phyloP scores from a whole-genome alignment of 2,329 filamentous ascomycete species.

The Harringtonia lauricola region DNA sequence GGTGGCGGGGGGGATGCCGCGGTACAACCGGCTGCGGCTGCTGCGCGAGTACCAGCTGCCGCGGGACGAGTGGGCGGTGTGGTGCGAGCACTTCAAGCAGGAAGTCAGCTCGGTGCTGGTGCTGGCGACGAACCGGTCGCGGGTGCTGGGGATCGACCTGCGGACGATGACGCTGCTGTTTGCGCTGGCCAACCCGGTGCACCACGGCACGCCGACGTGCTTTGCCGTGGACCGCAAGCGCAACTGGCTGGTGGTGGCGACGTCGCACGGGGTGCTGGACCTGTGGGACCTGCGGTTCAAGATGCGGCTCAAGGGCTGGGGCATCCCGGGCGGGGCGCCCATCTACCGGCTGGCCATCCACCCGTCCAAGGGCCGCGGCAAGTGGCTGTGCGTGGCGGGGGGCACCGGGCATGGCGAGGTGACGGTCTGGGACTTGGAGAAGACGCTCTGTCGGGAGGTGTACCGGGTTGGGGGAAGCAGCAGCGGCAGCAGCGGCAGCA shows the following conservation, averaged over 20 bases:
- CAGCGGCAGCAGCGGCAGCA: not conserved
- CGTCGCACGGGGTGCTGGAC: constrained; percentile 83
- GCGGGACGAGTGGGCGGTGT: constrained; percentile 65
- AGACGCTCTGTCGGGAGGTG: constrained; percentile 76
- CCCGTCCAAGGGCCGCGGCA: constrained; percentile 65
- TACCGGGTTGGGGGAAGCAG: constrained; percentile 47
- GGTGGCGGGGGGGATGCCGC: constrained; percentile 19
- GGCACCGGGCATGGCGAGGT: constrained; percentile 82
- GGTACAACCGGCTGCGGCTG: constrained; percentile 67
- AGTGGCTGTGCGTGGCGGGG: constrained; percentile 80
- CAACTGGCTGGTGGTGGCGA: constrained; percentile 86
- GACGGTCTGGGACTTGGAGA: constrained; percentile 92
- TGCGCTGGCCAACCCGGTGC: constrained; percentile 72
- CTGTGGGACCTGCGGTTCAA: constrained; percentile 97
- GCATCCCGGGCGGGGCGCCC: constrained; percentile 66
- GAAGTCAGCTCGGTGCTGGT: constrained; percentile 75
- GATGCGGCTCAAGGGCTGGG: constrained; percentile 79
- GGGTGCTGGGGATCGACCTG: constrained; percentile 75
- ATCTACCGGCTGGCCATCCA: constrained; percentile 74
- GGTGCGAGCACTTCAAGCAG: constrained; percentile 83
- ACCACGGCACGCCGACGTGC: constrained; percentile 83
- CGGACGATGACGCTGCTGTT: constrained; percentile 77
- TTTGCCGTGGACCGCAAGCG: constrained; percentile 80
- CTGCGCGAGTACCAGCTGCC: constrained; percentile 75
- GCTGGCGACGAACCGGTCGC: constrained; percentile 75